These are phyloP conservation scores for Prunus fruticosa DNA, from an alignment of 306 rosid genomes.

Conservation along the genomic window DNA sequence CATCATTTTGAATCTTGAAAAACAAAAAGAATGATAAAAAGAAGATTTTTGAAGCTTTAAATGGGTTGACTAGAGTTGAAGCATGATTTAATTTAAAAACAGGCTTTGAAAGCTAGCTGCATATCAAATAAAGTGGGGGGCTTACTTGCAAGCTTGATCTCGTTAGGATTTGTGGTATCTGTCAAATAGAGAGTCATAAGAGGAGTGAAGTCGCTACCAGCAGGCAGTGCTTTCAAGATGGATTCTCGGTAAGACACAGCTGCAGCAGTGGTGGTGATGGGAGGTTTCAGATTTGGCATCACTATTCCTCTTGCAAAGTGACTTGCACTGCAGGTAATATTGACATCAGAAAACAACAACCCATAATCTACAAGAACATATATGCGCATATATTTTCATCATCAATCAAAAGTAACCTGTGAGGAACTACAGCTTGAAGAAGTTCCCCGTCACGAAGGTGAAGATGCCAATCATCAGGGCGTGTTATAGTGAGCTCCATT, in stretches of 20 bases:
- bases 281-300: constrained; percentile 95
- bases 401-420: constrained; percentile 47
- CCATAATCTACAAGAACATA: background rate
- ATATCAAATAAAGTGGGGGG: background rate
- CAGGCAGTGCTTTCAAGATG: constrained; percentile 71
- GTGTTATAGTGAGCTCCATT: constrained; percentile 78
- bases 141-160: constrained; percentile 87
- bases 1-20: too few species aligned
- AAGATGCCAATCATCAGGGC: constrained; percentile 95
- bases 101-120: background rate
- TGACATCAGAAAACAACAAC: constrained; percentile 16
- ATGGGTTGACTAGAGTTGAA: background rate
- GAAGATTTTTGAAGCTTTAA: background rate
- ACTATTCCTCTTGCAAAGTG: constrained; percentile 85
- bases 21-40: too few species aligned
- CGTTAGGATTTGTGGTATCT: constrained; percentile 63
- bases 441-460: constrained; percentile 86
- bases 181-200: constrained; percentile 93
- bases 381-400: background rate
- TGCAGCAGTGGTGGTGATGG: constrained; percentile 61
- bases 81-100: background rate
- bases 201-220: constrained; percentile 61
- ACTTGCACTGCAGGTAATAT: constrained; percentile 48
- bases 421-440: constrained; percentile 68
- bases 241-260: constrained; percentile 71